A percentile compares a stretch with the other conserved stretches of the same genome.
phyloP scores from a whole-genome alignment of 148 eudicot genomes.

The Fallopia convolvulus region DNA sequence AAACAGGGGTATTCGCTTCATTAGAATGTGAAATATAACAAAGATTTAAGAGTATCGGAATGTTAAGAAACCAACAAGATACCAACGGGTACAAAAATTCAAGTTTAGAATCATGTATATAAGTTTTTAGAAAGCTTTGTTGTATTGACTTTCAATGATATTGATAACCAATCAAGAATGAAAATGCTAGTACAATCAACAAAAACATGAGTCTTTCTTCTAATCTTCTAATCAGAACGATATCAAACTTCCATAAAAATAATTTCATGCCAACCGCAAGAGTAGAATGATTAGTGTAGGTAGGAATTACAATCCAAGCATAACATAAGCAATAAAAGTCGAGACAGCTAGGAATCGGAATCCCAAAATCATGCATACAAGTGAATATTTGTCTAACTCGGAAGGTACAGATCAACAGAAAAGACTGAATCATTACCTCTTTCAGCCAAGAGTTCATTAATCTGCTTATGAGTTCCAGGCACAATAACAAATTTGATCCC shows the following conservation, averaged over 20 bases:
- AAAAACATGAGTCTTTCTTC: neutral
- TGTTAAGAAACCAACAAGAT: neutral
- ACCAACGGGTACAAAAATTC: neutral
- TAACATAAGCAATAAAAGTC: neutral
- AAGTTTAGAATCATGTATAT: neutral
- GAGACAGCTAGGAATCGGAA: neutral
- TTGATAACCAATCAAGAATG: neutral
- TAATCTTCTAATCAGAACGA: neutral
- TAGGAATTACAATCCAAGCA: neutral
- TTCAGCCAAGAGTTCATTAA: slow-evolving; percentile 73
- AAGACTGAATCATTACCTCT: slow-evolving; percentile 42
- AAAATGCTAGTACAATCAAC: neutral
- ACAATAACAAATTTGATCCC: slow-evolving; percentile 89
- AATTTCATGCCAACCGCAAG: neutral
- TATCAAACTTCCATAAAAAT: neutral
- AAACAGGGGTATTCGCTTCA: neutral
- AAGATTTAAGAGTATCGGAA: neutral
- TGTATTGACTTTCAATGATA: neutral
- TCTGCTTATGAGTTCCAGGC: slow-evolving; percentile 85
- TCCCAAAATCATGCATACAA: neutral
- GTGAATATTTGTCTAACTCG: neutral
- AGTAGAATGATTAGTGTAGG: neutral
- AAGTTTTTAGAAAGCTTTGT: neutral
- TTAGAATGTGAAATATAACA: neutral
- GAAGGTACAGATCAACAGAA: neutral